Conservation (phyloP, 2,329 filamentous ascomycete species). For the Cladophialophora immunda region DNA sequence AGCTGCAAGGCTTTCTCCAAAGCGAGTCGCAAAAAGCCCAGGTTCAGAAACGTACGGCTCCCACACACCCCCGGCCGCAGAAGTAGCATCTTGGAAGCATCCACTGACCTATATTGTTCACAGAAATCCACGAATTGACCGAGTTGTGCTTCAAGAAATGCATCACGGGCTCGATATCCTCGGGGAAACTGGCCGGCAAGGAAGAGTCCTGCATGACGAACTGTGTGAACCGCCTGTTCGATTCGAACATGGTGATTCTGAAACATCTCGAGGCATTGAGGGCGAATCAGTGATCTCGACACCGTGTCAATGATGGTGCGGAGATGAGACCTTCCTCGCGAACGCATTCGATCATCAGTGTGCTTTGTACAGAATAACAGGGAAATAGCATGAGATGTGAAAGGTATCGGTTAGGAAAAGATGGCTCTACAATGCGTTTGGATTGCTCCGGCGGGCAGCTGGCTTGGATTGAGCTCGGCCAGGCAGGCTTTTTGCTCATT, state of each 20-base stretch:
- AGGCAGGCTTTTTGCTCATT: constrained; percentile 16
- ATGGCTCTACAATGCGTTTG: not conserved
- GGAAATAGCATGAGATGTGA: not conserved
- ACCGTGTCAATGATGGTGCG: not conserved
- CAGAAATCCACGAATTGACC: constrained; percentile 71
- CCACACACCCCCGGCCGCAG: not conserved
- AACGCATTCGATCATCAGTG: not conserved
- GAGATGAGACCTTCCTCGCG: not conserved
- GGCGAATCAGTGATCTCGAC: constrained; percentile 44
- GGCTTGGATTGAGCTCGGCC: not conserved
- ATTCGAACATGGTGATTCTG: constrained; percentile 84
- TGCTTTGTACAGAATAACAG: constrained; percentile 22
- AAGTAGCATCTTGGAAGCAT: not conserved
- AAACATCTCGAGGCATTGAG: constrained; percentile 78
- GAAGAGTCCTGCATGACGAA: constrained; percentile 89
- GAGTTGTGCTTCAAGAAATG: constrained; percentile 97
- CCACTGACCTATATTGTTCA: not conserved
- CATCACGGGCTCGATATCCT: constrained; percentile 76
- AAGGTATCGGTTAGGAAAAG: not conserved
- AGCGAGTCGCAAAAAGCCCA: constrained; percentile 83
- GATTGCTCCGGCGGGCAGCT: not conserved
- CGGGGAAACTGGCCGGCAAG: constrained; percentile 73
- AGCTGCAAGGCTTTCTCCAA: constrained; percentile 84
- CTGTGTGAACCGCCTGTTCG: constrained; percentile 93
- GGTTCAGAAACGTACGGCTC: constrained; percentile 59